Conservation (phyloP, 2,329 filamentous ascomycete species). For the Zymoseptoria ardabiliae region DNA sequence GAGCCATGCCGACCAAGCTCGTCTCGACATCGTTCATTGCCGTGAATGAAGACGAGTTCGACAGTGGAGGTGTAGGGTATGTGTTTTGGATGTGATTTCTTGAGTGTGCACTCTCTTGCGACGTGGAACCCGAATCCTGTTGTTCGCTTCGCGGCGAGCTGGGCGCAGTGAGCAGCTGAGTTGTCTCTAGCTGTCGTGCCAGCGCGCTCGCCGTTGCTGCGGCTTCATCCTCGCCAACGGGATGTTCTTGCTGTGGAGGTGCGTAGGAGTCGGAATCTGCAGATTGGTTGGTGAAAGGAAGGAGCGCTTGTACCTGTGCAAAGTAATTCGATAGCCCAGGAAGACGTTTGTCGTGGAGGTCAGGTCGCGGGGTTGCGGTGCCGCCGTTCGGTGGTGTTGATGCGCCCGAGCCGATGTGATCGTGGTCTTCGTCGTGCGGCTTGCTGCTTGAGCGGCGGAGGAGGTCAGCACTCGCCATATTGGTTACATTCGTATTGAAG, state of each 20-base stretch:
- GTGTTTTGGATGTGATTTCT: slow-evolving; percentile 11
- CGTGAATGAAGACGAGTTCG: slow-evolving; percentile 33
- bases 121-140: slow-evolving; percentile 22
- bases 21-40: slow-evolving; percentile 22
- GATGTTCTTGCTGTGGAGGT: slow-evolving; percentile 23
- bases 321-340: slow-evolving; percentile 94
- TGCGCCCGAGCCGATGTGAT: slow-evolving; percentile 71
- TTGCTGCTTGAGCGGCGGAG: slow-evolving; percentile 23
- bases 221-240: slow-evolving; percentile 10
- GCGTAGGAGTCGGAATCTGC: slow-evolving; percentile 24
- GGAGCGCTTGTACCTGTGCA: slow-evolving; percentile 94
- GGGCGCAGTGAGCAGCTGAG: slow-evolving; percentile 29
- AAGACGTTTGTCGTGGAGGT: slow-evolving; percentile 81
- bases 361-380: slow-evolving; percentile 85
- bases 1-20: slow-evolving; percentile 11
- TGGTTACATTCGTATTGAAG: slow-evolving; percentile 2
- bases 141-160: slow-evolving; percentile 24
- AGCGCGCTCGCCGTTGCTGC: slow-evolving; percentile 7
- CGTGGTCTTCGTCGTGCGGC: slow-evolving; percentile 56
- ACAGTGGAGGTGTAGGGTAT: slow-evolving; percentile 37
- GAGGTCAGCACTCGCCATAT: slow-evolving; percentile 23
- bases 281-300: slow-evolving; percentile 42
- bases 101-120: slow-evolving; percentile 4
- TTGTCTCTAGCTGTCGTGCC: slow-evolving; percentile 8
- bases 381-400: slow-evolving; percentile 70